Evolutionary conservation across 805 yeast genomes (phyloP), one percentile per base, ranked within the genome.

Genomic region (Saccharomycopsis guyanensis): DNA sequence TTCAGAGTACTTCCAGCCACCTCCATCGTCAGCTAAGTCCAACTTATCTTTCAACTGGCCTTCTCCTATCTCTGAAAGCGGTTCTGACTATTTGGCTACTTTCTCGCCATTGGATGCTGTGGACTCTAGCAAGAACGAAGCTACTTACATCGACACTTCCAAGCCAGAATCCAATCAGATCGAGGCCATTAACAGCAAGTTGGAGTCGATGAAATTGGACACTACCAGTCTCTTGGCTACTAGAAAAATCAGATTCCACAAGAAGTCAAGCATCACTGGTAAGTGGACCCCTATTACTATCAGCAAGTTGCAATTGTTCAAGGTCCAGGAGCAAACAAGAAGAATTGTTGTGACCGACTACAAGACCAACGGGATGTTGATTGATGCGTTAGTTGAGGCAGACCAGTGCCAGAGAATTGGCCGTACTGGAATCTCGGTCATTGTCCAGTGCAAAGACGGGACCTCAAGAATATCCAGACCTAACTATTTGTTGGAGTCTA

Each of bases 251-350:
- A 31, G 53, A 18, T 32, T 46, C 16, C 53, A 50, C 20, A 47
- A 47, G 25, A 50, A 50, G 35, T 43, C 49, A 10, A 47, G 46
- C 41, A 42, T 50, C 38, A 40, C 51, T 15, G 53, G 53, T 15
- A 50, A 50, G 33, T 50, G 53, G 53, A 47, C 31, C 6, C 51
- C 53, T 13, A 36, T 50, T 6, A 33, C 51, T 15, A 47, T 50
- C 31, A 27, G 40, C 32, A 37, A 40, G 36, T 31, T 47, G n/a
- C 38, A 43, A 16, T 16, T 50, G 4, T 33, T 40, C 23, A 20
- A 12, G 7, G 29, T 12, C 6, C n/a, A n/a, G 2, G 24, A 34
- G 20, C 40, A 41, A 23, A 7, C 23, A 8, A 27, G 31, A n/a
- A 39, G 40, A 8, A n/a, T 50, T 7, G 27, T 44, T 16, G 40